A percentile compares a stretch with the other conserved stretches of the same genome.
phyloP scores from a whole-genome alignment of 176 grass and related monocot species.

The Olyra latifolia region DNA sequence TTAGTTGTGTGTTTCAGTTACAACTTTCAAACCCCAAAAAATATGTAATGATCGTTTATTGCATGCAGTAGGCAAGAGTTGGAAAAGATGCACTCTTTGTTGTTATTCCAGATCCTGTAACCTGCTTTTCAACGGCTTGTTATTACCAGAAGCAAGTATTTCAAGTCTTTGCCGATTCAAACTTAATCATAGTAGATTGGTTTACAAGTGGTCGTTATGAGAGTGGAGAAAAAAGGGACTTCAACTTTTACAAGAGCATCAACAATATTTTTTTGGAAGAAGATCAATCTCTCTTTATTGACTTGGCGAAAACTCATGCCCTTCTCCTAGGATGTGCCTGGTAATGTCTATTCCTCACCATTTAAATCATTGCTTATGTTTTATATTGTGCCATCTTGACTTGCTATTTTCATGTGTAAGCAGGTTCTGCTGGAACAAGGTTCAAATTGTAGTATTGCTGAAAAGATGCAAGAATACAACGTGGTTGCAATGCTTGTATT shows the following conservation, averaged over 20 bases:
- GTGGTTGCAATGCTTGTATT: conserved; percentile 84
- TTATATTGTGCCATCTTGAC: background rate
- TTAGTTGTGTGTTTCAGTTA: background rate
- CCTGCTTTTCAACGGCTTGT: conserved; percentile 70
- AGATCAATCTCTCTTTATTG: conserved; percentile 77
- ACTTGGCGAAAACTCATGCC: conserved; percentile 42
- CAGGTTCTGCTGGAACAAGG: conserved; percentile 76
- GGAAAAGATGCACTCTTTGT: conserved; percentile 70
- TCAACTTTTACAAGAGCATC: conserved; percentile 64
- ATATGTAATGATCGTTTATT: conserved; percentile 16
- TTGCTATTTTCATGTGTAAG: background rate
- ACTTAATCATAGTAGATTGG: conserved; percentile 87
- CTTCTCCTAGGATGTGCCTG: conserved; percentile 17
- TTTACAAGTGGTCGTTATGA: conserved; percentile 88
- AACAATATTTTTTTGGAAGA: conserved; percentile 72
- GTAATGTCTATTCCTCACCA: background rate
- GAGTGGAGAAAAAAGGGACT: conserved; percentile 80
- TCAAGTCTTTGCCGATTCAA: conserved; percentile 57
- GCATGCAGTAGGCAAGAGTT: conserved; percentile 68
- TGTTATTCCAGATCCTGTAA: conserved; percentile 86
- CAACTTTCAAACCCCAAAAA: too few relatives aligned
- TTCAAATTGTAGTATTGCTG: conserved; percentile 48
- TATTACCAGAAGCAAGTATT: conserved; percentile 87
- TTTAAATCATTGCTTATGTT: background rate
- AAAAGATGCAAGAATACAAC: conserved; percentile 76